phyloP scores from a whole-genome alignment of 1,284 basidiomycete genomes.

The Microbotryomycetes sp. region DNA sequence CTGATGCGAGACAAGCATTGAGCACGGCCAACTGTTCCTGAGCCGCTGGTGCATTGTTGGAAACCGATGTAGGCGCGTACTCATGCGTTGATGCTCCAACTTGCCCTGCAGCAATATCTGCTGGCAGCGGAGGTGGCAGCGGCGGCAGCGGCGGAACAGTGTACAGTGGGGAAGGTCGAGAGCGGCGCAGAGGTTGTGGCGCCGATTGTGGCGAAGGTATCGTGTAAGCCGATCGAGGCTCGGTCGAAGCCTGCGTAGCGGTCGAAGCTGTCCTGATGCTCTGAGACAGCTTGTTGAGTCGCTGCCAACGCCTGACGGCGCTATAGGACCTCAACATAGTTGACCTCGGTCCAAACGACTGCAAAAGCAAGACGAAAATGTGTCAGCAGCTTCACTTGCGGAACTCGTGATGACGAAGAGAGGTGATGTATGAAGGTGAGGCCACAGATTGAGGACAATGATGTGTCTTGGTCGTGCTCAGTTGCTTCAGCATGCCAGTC shows the following conservation, averaged over 20 bases:
- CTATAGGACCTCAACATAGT: background rate
- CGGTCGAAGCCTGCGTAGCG: background rate
- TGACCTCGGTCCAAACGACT: background rate
- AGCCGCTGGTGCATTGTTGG: constrained; percentile 49
- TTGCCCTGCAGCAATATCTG: constrained; percentile 8
- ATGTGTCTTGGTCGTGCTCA: too few species aligned
- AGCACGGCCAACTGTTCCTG: constrained; percentile 67
- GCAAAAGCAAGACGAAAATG: background rate
- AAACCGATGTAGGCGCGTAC: background rate
- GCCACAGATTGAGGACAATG: too few species aligned
- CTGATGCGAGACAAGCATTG: constrained; percentile 66
- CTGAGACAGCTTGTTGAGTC: background rate
- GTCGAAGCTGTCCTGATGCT: background rate
- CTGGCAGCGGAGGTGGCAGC: constrained; percentile 28
- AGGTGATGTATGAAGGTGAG: too few species aligned
- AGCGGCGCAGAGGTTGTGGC: background rate
- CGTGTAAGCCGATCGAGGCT: background rate
- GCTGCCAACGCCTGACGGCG: background rate
- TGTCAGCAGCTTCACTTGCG: background rate
- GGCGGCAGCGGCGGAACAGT: constrained; percentile 24
- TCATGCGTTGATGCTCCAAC: background rate
- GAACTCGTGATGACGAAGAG: too few species aligned
- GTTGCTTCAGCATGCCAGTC: too few species aligned
- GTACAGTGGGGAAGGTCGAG: constrained; percentile 15
- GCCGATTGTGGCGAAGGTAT: too few species aligned